Percentiles rank a stretch among this genome's conserved stretches.
Evolutionary conservation across 2,329 filamentous ascomycete genomes (phyloP).

Genomic region (Thielaviopsis musarum): DNA sequence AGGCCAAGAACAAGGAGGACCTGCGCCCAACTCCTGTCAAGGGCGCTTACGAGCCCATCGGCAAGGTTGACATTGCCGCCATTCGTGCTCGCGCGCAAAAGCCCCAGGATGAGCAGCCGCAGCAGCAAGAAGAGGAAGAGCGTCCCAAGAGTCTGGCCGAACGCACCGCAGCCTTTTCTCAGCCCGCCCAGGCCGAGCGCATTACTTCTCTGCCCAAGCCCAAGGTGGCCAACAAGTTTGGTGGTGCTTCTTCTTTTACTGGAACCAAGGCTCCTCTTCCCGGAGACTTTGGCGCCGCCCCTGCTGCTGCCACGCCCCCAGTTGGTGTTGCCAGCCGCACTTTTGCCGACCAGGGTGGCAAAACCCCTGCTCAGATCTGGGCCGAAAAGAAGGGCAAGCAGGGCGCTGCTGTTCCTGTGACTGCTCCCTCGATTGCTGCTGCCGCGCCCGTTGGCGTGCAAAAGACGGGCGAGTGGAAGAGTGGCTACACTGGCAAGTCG

Average conservation of each 20-base stretch:
- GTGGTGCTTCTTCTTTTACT: slow-evolving; percentile 51
- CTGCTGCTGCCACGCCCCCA: slow-evolving; percentile 38
- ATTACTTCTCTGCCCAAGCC: slow-evolving; percentile 83
- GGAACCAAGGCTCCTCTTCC: slow-evolving; percentile 84
- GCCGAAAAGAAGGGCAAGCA: slow-evolving; percentile 80
- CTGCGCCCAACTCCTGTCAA: slow-evolving; percentile 75
- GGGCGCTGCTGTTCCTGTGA: slow-evolving; percentile 26
- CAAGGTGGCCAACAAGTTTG: slow-evolving; percentile 84
- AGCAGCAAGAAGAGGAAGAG: slow-evolving; percentile 19
- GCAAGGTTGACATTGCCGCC: slow-evolving; percentile 92
- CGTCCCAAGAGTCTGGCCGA: slow-evolving; percentile 53
- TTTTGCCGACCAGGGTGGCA: slow-evolving; percentile 87
- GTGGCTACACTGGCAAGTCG: slow-evolving; percentile 73
- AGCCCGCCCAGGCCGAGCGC: slow-evolving; percentile 48
- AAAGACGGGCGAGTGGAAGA: slow-evolving; percentile 78
- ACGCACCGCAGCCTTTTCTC: slow-evolving; percentile 54
- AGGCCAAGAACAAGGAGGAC: slow-evolving; percentile 51
- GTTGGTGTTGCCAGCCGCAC: slow-evolving; percentile 75
- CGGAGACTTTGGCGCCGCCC: slow-evolving; percentile 44
- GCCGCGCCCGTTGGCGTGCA: slow-evolving; percentile 45
- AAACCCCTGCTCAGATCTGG: slow-evolving; percentile 94
- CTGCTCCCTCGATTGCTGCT: slow-evolving; percentile 27
- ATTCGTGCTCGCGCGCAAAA: slow-evolving; percentile 74
- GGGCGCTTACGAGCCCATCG: slow-evolving; percentile 84
- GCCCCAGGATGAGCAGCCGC: slow-evolving; percentile 27